Conservation (phyloP, 1,139 yeast species). For the Kodamaea sp. region DNA sequence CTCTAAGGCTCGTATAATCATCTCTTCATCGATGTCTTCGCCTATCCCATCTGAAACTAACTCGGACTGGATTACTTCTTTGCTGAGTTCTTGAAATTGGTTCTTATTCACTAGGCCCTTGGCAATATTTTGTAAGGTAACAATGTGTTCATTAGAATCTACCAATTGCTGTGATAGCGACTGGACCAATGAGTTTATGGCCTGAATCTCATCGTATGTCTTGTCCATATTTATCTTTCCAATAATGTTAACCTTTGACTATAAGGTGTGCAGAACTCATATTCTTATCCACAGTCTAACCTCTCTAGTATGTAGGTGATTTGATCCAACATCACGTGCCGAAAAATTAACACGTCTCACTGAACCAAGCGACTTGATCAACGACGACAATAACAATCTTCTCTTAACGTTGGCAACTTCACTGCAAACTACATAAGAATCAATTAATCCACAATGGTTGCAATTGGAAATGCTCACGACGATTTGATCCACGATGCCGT, state of each 20-base stretch:
- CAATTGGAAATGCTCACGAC: slow-evolving; percentile 79
- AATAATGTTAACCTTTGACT: too few relatives aligned
- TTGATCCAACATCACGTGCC: too few relatives aligned
- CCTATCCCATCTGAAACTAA: too few relatives aligned
- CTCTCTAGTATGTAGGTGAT: too few relatives aligned
- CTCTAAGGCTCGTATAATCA: slow-evolving; percentile 24
- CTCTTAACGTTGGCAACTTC: too few relatives aligned
- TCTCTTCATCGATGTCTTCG: slow-evolving; percentile 2
- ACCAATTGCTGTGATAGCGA: slow-evolving; percentile 21
- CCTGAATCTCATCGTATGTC: slow-evolving; percentile 25
- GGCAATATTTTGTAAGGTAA: slow-evolving; percentile 23
- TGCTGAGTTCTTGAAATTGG: slow-evolving; percentile 15
- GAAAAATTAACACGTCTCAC: slow-evolving; percentile 7
- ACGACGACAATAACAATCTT: slow-evolving; percentile 4
- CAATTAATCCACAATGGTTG: slow-evolving; percentile 63
- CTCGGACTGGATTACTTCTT: not conserved
- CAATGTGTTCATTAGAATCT: slow-evolving; percentile 23
- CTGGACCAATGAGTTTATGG: slow-evolving; percentile 23
- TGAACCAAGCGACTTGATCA: slow-evolving; percentile 2
- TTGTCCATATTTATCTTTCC: slow-evolving; percentile 25
- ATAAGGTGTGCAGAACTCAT: too few relatives aligned
- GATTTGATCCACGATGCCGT: slow-evolving; percentile 97
- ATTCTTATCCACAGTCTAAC: too few relatives aligned
- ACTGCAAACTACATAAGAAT: too few relatives aligned
- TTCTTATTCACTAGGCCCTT: slow-evolving; percentile 23